Percentiles rank a stretch among this genome's conserved stretches.
phyloP scores from a whole-genome alignment of 1,284 basidiomycete species.

The Pseudozyma thailandica region DNA sequence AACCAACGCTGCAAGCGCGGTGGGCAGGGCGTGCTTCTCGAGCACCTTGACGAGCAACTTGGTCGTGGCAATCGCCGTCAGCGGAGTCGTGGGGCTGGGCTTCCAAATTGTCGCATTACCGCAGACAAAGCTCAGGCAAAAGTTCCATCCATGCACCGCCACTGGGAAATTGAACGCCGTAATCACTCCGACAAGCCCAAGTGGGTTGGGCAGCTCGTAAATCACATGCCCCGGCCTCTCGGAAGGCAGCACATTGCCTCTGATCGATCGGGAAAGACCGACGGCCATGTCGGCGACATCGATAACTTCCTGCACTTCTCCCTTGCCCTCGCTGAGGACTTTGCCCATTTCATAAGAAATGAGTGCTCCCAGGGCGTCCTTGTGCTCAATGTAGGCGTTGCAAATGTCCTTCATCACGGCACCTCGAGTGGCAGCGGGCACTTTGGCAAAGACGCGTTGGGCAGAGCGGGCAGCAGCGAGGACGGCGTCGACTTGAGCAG shows the following conservation, averaged over 20 bases:
- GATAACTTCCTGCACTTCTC: constrained; percentile 93
- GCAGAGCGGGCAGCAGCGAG: constrained; percentile 78
- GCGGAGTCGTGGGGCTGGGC: constrained; percentile 86
- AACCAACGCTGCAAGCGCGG: constrained; percentile 82
- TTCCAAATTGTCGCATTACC: constrained; percentile 97
- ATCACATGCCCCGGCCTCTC: constrained; percentile 56
- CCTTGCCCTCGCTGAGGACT: constrained; percentile 88
- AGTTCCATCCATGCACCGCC: constrained; percentile 78
- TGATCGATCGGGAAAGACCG: constrained; percentile 90
- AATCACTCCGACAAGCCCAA: constrained; percentile 89
- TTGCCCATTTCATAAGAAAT: constrained; percentile 85
- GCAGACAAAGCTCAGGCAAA: constrained; percentile 85
- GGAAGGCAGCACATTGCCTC: constrained; percentile 56
- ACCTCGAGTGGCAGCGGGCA: constrained; percentile 87
- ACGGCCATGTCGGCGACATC: constrained; percentile 87
- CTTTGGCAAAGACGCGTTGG: constrained; percentile 76
- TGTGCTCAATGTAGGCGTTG: constrained; percentile 81
- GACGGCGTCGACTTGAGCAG: constrained; percentile 76
- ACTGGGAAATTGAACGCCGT: constrained; percentile 94
- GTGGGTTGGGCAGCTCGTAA: constrained; percentile 79
- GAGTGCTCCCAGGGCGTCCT: constrained; percentile 81
- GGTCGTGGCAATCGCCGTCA: constrained; percentile 84
- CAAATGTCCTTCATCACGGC: constrained; percentile 88
- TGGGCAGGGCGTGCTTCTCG: constrained; percentile 82
- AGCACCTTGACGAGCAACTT: constrained; percentile 83